Percentiles rank a stretch among this genome's conserved stretches.
Conservation (phyloP, 2,329 filamentous ascomycete genomes). For the Stagonosporopsis cucurbitacearum region DNA sequence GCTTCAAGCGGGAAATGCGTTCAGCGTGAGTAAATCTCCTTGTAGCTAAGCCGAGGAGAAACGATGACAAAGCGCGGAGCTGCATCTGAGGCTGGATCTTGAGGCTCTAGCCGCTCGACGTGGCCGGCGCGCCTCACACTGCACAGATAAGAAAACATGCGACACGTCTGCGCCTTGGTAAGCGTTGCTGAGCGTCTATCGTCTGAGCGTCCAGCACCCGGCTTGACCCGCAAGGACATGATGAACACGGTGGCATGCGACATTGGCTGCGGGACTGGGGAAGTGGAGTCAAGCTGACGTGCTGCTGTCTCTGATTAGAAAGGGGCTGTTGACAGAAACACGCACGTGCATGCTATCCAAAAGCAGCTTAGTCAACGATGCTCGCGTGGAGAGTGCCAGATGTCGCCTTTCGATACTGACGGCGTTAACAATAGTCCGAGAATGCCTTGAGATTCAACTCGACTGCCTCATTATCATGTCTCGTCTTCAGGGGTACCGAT, state of each 20-base stretch:
- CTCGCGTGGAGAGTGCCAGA: not conserved
- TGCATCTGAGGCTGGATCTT: constrained; percentile 2
- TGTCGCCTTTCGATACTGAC: not conserved
- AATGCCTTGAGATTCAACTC: not conserved
- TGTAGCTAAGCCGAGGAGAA: not conserved
- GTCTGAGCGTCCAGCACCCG: not conserved
- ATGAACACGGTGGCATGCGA: not conserved
- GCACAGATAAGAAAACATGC: constrained; percentile 15
- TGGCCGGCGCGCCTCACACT: constrained; percentile 15
- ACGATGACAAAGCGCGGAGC: constrained; percentile 2
- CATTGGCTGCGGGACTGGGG: not conserved
- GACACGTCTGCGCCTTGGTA: constrained; percentile 14
- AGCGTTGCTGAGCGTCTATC: not conserved
- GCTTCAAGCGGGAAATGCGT: not conserved
- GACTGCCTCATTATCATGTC: not conserved
- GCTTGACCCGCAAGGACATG: not conserved
- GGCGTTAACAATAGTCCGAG: not conserved
- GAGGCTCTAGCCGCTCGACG: constrained; percentile 1
- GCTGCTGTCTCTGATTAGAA: not conserved
- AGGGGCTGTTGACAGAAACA: not conserved
- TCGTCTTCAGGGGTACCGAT: not conserved
- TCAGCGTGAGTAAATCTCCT: not conserved
- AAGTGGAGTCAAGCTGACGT: constrained; percentile 1
- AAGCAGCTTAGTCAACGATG: not conserved
- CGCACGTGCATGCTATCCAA: not conserved